These are phyloP conservation scores for Emericellopsis cladophorae DNA, from an alignment of 2,329 filamentous ascomycete genomes.

Conservation along the genomic window DNA sequence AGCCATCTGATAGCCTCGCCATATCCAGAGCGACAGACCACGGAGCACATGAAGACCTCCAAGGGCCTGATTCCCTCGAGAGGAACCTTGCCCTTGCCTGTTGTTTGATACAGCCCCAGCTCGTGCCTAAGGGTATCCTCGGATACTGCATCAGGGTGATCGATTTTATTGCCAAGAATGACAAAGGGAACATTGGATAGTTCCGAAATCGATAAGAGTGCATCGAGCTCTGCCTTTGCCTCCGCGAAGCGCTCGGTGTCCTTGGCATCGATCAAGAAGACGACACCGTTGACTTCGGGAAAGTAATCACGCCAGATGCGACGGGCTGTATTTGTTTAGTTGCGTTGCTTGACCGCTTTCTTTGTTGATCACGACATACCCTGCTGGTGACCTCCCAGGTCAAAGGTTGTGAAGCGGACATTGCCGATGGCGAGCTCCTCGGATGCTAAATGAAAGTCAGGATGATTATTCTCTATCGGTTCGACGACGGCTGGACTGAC, in stretches of 20 bases:
- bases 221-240: slow-evolving; percentile 94
- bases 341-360: background rate
- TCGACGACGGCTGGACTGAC: slow-evolving; percentile 37
- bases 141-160: slow-evolving; percentile 88
- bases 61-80: slow-evolving; percentile 88
- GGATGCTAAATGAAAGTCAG: slow-evolving; percentile 43
- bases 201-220: slow-evolving; percentile 92
- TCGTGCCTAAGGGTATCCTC: slow-evolving; percentile 92
- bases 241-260: slow-evolving; percentile 90
- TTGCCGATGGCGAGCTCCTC: slow-evolving; percentile 90
- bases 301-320: slow-evolving; percentile 96
- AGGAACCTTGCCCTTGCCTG: slow-evolving; percentile 88
- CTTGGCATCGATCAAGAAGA: slow-evolving; percentile 96
- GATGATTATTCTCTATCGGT: background rate
- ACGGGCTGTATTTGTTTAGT: slow-evolving; percentile 43
- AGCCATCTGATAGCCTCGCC: slow-evolving; percentile 85
- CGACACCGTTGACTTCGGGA: slow-evolving; percentile 89
- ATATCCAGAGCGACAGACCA: no score
- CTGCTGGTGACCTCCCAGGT: slow-evolving; percentile 88
- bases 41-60: slow-evolving; percentile 98
- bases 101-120: slow-evolving; percentile 90
- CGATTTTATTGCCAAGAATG: slow-evolving; percentile 97
- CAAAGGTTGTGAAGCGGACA: slow-evolving; percentile 89
- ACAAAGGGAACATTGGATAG: slow-evolving; percentile 91
- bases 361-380: slow-evolving; percentile 32